Percentiles rank a stretch among this genome's conserved stretches.
phyloP scores from a whole-genome alignment of 345 rosid genomes.

The Crucihimalaya himalaica region DNA sequence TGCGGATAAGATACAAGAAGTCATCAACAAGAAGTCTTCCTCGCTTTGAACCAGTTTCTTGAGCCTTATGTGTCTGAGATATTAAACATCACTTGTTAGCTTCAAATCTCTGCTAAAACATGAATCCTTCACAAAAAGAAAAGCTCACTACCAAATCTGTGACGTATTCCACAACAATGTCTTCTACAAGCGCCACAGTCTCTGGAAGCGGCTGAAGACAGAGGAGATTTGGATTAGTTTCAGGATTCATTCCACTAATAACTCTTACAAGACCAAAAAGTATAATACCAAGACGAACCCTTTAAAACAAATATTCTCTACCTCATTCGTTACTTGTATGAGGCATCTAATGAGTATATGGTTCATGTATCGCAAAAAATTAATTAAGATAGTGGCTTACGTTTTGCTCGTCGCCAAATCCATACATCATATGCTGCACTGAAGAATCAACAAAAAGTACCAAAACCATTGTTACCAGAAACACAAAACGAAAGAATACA shows the following conservation, averaged over 20 bases:
- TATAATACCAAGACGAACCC: too few species aligned
- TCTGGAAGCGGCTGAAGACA: slow-evolving; percentile 85
- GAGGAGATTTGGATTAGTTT: neutral
- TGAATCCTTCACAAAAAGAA: neutral
- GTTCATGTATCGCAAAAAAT: neutral
- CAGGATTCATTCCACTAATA: neutral
- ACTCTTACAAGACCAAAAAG: too few species aligned
- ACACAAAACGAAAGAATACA: neutral
- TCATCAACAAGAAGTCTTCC: slow-evolving; percentile 86
- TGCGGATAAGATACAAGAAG: slow-evolving; percentile 78
- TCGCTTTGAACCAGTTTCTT: slow-evolving; percentile 80
- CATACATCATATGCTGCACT: slow-evolving; percentile 99
- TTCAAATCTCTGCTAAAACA: too few species aligned
- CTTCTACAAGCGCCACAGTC: slow-evolving; percentile 88
- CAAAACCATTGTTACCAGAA: neutral
- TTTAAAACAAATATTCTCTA: too few species aligned
- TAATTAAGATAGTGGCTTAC: slow-evolving; percentile 46
- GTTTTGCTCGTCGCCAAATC: slow-evolving; percentile 87
- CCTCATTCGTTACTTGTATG: neutral
- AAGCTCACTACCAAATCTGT: slow-evolving; percentile 70
- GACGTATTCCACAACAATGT: slow-evolving; percentile 88
- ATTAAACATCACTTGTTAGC: neutral
- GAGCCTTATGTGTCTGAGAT: slow-evolving; percentile 82
- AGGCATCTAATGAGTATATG: neutral
- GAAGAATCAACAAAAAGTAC: slow-evolving; percentile 4